Conservation (phyloP, 2,329 filamentous ascomycete genomes). For the Trichoderma sp. region DNA sequence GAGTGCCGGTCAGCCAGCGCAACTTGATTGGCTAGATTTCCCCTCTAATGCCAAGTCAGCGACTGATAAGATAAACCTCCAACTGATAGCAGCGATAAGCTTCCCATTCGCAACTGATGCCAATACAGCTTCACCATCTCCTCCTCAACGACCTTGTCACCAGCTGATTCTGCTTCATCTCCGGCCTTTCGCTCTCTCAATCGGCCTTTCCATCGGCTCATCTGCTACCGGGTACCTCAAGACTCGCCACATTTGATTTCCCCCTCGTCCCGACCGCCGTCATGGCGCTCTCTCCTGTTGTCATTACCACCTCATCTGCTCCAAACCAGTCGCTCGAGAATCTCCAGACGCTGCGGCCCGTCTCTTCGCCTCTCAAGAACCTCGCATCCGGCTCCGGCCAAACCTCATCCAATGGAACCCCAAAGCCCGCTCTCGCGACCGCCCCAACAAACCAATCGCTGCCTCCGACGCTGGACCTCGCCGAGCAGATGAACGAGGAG, state of each 20-base stretch:
- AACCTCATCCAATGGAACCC: slow-evolving; percentile 46
- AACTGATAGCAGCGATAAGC: not conserved
- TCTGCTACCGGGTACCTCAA: not conserved
- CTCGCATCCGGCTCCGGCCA: slow-evolving; percentile 36
- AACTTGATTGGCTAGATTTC: not conserved
- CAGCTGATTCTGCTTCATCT: not conserved
- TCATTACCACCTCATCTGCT: slow-evolving; percentile 29
- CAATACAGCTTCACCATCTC: not conserved
- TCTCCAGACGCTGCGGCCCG: slow-evolving; percentile 32
- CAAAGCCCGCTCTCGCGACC: slow-evolving; percentile 32
- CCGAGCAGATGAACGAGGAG: slow-evolving; percentile 78
- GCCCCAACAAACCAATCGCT: slow-evolving; percentile 28
- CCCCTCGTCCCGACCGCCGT: slow-evolving; percentile 9
- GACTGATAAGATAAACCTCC: slow-evolving; percentile 5
- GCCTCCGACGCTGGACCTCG: slow-evolving; percentile 52
- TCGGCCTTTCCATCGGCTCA: not conserved
- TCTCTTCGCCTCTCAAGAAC: slow-evolving; percentile 46
- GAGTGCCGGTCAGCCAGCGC: not conserved
- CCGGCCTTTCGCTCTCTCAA: not conserved
- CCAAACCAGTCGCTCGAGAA: slow-evolving; percentile 34
- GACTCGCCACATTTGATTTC: not conserved
- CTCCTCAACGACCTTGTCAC: not conserved
- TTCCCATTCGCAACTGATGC: not conserved
- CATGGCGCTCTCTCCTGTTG: slow-evolving; percentile 49
- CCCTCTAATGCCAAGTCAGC: not conserved